A percentile compares a stretch with the other conserved stretches of the same genome.
Evolutionary conservation across 805 yeast species (phyloP).

Genomic region (Saccharomycopsis lassenensis): DNA sequence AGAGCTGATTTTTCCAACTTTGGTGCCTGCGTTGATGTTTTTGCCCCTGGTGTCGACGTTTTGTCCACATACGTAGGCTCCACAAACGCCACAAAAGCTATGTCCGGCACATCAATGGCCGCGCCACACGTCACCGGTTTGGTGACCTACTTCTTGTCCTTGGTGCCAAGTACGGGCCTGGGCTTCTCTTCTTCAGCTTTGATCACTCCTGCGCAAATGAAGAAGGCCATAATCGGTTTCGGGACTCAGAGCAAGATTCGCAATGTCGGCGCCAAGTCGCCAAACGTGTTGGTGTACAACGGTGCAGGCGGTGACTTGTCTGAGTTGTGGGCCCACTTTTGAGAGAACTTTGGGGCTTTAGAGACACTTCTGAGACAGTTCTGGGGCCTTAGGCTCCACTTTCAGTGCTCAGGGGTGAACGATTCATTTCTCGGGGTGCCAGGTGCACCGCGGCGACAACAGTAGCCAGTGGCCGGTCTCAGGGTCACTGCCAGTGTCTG

Average conservation of each 20-base stretch:
- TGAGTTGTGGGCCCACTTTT: conserved; percentile 67
- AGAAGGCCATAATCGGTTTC: conserved; percentile 59
- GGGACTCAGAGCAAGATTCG: conserved; percentile 48
- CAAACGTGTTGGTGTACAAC: conserved; percentile 64
- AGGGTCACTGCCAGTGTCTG: no score
- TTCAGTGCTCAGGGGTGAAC: no score
- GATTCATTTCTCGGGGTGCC: no score
- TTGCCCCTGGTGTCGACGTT: conserved; percentile 90
- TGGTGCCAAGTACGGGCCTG: conserved; percentile 53
- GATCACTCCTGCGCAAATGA: conserved; percentile 55
- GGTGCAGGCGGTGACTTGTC: conserved; percentile 69
- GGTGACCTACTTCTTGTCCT: conserved; percentile 74
- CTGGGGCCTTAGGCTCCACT: no score
- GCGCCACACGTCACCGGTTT: conserved; percentile 93
- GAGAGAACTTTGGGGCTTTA: no score
- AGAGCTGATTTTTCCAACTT: conserved; percentile 93
- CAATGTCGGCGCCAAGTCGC: conserved; percentile 62
- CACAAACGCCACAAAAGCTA: conserved; percentile 58
- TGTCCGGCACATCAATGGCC: conserved; percentile 97
- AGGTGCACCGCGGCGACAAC: no score
- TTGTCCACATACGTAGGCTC: conserved; percentile 75
- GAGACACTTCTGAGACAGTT: no score
- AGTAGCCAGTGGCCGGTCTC: no score
- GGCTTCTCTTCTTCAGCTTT: conserved; percentile 38
- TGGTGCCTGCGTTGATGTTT: conserved; percentile 91